phyloP scores from a whole-genome alignment of 805 yeast genomes.

The Suhomyces sp. region DNA sequence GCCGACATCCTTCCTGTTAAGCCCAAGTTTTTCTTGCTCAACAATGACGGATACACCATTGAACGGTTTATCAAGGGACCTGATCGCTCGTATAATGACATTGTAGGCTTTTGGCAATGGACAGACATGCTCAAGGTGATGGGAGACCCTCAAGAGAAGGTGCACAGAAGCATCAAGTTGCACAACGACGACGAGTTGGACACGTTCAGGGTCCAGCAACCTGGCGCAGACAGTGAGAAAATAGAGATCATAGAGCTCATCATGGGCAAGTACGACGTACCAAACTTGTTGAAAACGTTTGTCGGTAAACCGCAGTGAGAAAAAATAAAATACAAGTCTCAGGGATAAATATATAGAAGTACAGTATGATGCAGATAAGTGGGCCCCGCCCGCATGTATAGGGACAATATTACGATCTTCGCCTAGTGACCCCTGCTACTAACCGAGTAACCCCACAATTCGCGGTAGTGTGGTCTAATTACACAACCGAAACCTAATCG shows the following conservation, averaged over 20 bases:
- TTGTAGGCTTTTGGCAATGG: slow-evolving; percentile 83
- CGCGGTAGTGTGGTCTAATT: not conserved
- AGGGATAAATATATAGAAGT: not conserved
- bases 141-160: slow-evolving; percentile 41
- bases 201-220: slow-evolving; percentile 8
- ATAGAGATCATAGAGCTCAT: slow-evolving; percentile 24
- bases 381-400: not conserved
- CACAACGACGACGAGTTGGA: slow-evolving; percentile 20
- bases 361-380: not conserved
- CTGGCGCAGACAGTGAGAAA: slow-evolving; percentile 12
- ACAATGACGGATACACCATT: slow-evolving; percentile 86
- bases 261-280: slow-evolving; percentile 26
- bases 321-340: not conserved
- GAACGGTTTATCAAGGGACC: slow-evolving; percentile 86
- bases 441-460: not conserved
- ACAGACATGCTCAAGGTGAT: slow-evolving; percentile 61
- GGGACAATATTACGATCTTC: not conserved
- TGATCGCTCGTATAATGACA: slow-evolving; percentile 72
- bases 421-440: not conserved
- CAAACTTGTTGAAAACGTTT: slow-evolving; percentile 17
- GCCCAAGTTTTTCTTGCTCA: slow-evolving; percentile 71
- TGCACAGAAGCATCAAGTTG: slow-evolving; percentile 21
- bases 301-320: not conserved
- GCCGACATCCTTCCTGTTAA: slow-evolving; percentile 34
- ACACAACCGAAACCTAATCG: not conserved